A percentile compares a stretch with the other conserved stretches of the same genome.
Conservation (phyloP, 768 basidiomycete genomes). For the Leccinum truebloodii region DNA sequence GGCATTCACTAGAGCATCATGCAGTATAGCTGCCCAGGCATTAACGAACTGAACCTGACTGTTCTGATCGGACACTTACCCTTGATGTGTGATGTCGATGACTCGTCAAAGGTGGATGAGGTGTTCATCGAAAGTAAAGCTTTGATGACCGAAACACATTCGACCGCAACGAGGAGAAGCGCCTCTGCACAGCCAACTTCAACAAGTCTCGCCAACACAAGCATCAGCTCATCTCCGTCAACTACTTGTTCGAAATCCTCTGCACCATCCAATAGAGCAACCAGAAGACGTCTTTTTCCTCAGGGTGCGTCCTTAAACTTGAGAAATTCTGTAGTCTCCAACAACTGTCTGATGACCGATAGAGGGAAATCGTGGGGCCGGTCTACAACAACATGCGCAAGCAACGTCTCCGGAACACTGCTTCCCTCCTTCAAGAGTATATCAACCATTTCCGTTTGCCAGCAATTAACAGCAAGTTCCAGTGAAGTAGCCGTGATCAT, state of each 20-base stretch:
- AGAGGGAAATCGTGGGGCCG: background rate
- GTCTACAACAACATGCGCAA: background rate
- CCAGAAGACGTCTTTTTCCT: background rate
- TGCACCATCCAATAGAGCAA: background rate
- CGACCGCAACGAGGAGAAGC: constrained; percentile 1
- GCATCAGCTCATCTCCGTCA: background rate
- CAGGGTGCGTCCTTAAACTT: background rate
- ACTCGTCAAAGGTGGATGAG: background rate
- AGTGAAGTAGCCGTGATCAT: background rate
- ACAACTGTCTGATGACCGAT: background rate
- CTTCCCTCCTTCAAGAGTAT: constrained; percentile 1
- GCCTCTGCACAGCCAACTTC: background rate
- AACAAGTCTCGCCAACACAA: background rate
- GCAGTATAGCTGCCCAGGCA: background rate
- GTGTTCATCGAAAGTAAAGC: constrained; percentile 8
- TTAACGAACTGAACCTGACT: background rate
- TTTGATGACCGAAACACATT: background rate
- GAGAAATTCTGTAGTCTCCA: background rate
- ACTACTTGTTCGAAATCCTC: background rate
- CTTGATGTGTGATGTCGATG: background rate
- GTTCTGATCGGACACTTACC: background rate
- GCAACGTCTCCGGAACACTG: background rate
- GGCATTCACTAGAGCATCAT: background rate
- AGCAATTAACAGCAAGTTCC: background rate
- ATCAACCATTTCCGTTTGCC: constrained; percentile 1